These are phyloP conservation scores for Tolypocladium inflatum DNA, from an alignment of 2,329 filamentous ascomycete species.

Conservation along the genomic window DNA sequence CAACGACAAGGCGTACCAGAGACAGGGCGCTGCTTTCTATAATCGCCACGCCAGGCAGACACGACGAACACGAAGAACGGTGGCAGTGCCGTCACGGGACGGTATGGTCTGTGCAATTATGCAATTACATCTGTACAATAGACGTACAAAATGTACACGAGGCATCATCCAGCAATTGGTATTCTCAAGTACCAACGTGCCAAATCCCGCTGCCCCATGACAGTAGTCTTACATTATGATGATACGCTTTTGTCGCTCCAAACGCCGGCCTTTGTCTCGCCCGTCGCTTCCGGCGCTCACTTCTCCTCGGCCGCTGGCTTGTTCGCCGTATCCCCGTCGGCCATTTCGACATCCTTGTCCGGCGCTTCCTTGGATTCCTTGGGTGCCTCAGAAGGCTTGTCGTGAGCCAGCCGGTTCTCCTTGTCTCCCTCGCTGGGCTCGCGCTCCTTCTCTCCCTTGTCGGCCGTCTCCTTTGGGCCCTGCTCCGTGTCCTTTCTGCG, in stretches of 20 bases:
- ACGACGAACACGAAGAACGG: neutral
- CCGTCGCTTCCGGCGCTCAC: conserved; percentile 1
- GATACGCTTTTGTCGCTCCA: neutral
- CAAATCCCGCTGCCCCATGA: neutral
- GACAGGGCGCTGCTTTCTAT: neutral
- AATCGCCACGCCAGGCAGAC: neutral
- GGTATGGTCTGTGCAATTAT: too few relatives aligned
- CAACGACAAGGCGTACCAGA: neutral
- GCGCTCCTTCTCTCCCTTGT: conserved; percentile 18
- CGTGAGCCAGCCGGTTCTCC: conserved; percentile 29
- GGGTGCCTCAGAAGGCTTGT: conserved; percentile 5
- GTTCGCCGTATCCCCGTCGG: conserved; percentile 7
- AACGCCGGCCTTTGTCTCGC: neutral
- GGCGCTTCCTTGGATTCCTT: conserved; percentile 5
- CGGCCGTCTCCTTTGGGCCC: conserved; percentile 9
- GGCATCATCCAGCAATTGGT: neutral
- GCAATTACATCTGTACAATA: neutral
- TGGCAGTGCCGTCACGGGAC: neutral
- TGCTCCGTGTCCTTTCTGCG: conserved; percentile 18
- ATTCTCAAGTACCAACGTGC: neutral
- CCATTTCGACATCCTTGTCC: conserved; percentile 23
- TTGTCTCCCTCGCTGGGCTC: conserved; percentile 31
- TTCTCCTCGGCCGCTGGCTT: conserved; percentile 4
- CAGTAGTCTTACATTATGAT: neutral
- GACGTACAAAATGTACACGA: neutral